Conservation (phyloP, 805 yeast genomes). For the Candida incommunis region DNA sequence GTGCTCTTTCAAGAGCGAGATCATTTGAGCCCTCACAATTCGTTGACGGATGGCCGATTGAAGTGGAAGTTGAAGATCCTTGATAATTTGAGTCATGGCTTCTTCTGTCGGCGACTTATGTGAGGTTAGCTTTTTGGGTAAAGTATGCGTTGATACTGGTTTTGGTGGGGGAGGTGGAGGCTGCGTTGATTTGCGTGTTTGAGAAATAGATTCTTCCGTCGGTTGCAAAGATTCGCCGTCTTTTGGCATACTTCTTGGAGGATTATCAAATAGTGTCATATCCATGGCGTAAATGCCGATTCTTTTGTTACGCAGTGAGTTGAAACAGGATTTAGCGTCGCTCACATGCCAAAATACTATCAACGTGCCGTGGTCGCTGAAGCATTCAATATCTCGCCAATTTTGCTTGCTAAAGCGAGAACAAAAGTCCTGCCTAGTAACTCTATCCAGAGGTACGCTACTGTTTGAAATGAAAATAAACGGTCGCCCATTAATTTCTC, state of each 20-base stretch:
- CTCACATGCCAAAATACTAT: not conserved
- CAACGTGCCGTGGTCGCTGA: not conserved
- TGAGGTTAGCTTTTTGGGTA: conserved; percentile 13
- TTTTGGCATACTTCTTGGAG: not conserved
- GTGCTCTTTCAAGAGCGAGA: conserved; percentile 36
- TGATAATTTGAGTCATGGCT: conserved; percentile 41
- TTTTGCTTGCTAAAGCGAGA: not conserved
- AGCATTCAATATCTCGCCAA: not conserved
- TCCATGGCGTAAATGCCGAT: not conserved
- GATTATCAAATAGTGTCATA: not conserved
- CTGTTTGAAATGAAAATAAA: not conserved
- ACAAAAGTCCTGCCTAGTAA: not conserved
- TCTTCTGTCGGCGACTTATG: conserved; percentile 35
- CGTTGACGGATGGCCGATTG: conserved; percentile 63
- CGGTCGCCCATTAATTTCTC: conserved; percentile 1
- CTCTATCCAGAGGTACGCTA: conserved; percentile 2
- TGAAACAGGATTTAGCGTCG: conserved; percentile 16
- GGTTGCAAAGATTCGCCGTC: not conserved
- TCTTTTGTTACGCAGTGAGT: conserved; percentile 15
- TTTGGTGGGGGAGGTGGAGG: not conserved
- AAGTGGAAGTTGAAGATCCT: conserved; percentile 49
- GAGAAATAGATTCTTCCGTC: not conserved
- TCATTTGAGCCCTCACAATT: conserved; percentile 52
- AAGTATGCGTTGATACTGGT: conserved; percentile 3
- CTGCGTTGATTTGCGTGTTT: conserved; percentile 1